Conservation (phyloP, 1,139 yeast genomes). For the Zygotorulaspora mrakii region DNA sequence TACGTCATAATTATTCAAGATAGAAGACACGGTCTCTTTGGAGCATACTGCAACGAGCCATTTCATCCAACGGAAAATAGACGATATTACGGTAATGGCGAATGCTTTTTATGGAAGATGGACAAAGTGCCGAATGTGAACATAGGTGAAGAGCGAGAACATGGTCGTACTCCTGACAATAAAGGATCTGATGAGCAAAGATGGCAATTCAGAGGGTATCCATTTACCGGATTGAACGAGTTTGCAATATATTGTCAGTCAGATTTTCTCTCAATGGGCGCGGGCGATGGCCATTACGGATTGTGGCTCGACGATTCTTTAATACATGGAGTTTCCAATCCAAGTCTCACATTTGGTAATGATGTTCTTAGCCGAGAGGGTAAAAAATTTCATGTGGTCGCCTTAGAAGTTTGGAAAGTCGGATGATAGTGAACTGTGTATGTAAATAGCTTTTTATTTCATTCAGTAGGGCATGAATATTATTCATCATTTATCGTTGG, state of each 20-base stretch:
- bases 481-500: neutral
- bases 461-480: neutral
- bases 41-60: slow-evolving; percentile 77
- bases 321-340: slow-evolving; percentile 69
- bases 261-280: slow-evolving; percentile 79
- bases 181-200: slow-evolving; percentile 28
- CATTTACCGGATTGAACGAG: slow-evolving; percentile 86
- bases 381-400: slow-evolving; percentile 65
- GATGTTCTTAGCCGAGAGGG: slow-evolving; percentile 65
- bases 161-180: slow-evolving; percentile 12
- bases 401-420: slow-evolving; percentile 83
- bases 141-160: slow-evolving; percentile 12
- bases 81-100: slow-evolving; percentile 89
- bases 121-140: slow-evolving; percentile 39
- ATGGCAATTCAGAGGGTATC: slow-evolving; percentile 70
- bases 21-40: slow-evolving; percentile 61
- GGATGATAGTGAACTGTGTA: slow-evolving; percentile 36
- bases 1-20: slow-evolving; percentile 70
- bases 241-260: slow-evolving; percentile 79
- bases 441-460: slow-evolving; percentile 2
- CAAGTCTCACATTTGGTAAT: slow-evolving; percentile 85
- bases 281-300: slow-evolving; percentile 91
- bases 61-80: slow-evolving; percentile 65
- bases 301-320: slow-evolving; percentile 79
- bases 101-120: slow-evolving; percentile 85